Evolutionary conservation across 106 monocot genomes (phyloP).

Genomic region (Dendrobium officinale): DNA sequence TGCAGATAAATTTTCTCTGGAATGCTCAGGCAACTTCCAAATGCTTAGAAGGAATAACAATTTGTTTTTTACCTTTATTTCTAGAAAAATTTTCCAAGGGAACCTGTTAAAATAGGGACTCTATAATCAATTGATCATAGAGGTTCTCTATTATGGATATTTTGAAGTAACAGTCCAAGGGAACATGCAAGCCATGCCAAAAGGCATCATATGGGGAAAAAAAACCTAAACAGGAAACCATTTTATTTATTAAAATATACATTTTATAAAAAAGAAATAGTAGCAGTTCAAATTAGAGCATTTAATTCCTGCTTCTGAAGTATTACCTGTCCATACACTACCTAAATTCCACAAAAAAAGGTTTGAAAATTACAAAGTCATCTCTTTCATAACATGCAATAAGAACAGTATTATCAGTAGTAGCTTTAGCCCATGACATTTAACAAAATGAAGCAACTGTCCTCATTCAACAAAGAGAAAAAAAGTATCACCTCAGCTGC

Average conservation of each 20-base stretch:
- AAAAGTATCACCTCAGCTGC: conserved; percentile 64
- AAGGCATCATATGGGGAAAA: neutral
- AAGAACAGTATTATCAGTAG: neutral
- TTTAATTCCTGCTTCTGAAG: neutral
- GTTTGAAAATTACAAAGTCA: neutral
- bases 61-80: neutral
- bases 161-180: neutral
- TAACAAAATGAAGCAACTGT: neutral
- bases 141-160: neutral
- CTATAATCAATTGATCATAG: neutral
- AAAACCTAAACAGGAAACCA: neutral
- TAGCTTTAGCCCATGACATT: neutral
- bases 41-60: neutral
- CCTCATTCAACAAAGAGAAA: neutral
- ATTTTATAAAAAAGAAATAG: neutral
- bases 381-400: neutral
- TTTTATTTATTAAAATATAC: neutral
- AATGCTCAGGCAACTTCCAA: neutral
- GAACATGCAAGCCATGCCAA: neutral
- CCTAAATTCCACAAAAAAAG: neutral
- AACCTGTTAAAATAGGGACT: neutral
- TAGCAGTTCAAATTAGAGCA: neutral
- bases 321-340: neutral
- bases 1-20: neutral
- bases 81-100: neutral